phyloP scores from a whole-genome alignment of 306 rosid species.

The Lagenaria siceraria region DNA sequence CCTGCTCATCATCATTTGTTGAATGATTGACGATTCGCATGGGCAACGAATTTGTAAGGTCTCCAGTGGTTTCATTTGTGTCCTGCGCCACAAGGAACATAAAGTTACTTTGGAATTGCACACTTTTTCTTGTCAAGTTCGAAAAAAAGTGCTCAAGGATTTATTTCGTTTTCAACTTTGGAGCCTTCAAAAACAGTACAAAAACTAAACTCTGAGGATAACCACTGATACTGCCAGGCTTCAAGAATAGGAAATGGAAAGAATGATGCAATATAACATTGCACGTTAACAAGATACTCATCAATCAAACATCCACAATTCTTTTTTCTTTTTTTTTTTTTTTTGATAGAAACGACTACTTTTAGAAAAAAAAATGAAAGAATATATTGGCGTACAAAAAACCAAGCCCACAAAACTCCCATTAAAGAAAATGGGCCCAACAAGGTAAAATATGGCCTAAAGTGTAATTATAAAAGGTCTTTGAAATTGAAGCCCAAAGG shows the following conservation, averaged over 20 bases:
- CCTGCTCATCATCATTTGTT: constrained; percentile 65
- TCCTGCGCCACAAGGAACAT: constrained; percentile 33
- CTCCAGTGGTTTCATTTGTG: constrained; percentile 37
- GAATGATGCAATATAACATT: neutral
- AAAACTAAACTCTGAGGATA: neutral
- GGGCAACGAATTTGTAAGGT: constrained; percentile 31
- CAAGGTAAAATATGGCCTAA: too few species aligned
- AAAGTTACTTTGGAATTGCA: constrained; percentile 4
- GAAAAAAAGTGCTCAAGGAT: neutral
- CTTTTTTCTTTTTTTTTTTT: too few species aligned
- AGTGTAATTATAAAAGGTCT: too few species aligned
- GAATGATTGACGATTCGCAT: constrained; percentile 40
- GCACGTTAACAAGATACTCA: neutral
- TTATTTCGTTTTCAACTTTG: neutral
- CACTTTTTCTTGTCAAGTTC: neutral
- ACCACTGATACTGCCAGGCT: neutral
- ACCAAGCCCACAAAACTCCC: too few species aligned
- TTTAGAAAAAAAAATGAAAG: too few species aligned
- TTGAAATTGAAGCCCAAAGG: too few species aligned
- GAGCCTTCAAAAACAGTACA: neutral
- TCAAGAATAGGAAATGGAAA: neutral
- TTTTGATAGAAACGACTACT: too few species aligned
- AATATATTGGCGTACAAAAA: too few species aligned
- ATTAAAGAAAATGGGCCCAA: too few species aligned
- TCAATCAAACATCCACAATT: neutral